phyloP scores from a whole-genome alignment of 768 basidiomycete species.

The Sporobolomyces phaffii region DNA sequence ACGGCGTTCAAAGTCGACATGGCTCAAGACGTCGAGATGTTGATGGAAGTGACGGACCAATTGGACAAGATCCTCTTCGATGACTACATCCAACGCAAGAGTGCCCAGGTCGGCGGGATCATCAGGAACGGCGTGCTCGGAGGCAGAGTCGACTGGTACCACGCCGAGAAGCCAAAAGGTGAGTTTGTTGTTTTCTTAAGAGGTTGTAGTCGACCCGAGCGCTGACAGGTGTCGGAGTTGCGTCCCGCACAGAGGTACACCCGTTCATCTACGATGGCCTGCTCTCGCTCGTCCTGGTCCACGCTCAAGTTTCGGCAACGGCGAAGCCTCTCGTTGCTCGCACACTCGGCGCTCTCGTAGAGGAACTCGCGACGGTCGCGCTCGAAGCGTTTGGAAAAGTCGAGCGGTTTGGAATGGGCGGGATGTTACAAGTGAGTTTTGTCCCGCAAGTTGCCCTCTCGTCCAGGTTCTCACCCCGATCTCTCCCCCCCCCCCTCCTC shows the following conservation, averaged over 20 bases:
- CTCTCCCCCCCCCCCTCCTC: too few relatives aligned
- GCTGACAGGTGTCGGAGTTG: too few relatives aligned
- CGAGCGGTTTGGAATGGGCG: conserved; percentile 91
- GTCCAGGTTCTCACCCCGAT: background rate
- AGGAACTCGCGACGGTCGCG: conserved; percentile 75
- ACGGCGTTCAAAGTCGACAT: conserved; percentile 66
- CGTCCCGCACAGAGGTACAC: conserved; percentile 72
- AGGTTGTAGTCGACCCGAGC: too few relatives aligned
- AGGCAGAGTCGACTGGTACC: conserved; percentile 82
- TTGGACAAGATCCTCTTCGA: conserved; percentile 86
- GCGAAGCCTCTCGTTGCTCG: conserved; percentile 75
- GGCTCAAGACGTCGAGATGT: conserved; percentile 65
- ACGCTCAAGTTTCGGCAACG: conserved; percentile 77
- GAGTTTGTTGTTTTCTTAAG: conserved; percentile 42
- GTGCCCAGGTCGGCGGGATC: conserved; percentile 60
- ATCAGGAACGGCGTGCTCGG: conserved; percentile 74
- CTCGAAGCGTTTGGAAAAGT: conserved; percentile 80
- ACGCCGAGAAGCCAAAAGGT: conserved; percentile 88
- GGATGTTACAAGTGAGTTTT: conserved; percentile 89
- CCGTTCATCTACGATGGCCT: conserved; percentile 87
- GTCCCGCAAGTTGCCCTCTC: too few relatives aligned
- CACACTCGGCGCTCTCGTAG: conserved; percentile 71
- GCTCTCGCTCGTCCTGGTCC: conserved; percentile 80
- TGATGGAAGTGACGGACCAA: conserved; percentile 70
- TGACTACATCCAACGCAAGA: conserved; percentile 75